A percentile compares a stretch with the other conserved stretches of the same genome.
Conservation (phyloP, 805 yeast species). For the Yamadazyma laniorum region DNA sequence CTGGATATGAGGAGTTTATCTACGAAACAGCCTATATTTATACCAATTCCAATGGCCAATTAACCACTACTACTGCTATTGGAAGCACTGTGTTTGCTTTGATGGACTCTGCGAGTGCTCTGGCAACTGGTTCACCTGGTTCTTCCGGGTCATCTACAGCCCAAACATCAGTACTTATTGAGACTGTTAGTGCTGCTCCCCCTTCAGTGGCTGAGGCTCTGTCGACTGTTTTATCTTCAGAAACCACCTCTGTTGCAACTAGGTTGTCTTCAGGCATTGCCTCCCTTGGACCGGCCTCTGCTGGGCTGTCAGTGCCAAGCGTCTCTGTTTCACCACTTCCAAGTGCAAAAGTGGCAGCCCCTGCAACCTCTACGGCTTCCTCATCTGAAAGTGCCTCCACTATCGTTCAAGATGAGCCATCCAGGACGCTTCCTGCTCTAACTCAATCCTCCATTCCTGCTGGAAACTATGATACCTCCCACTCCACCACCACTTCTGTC, state of each 20-base stretch:
- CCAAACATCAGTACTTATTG: constrained; percentile 1
- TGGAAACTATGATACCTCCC: constrained; percentile 21
- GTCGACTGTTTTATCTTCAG: too few relatives aligned
- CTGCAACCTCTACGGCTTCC: too few relatives aligned
- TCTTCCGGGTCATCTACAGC: constrained; percentile 1
- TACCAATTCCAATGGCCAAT: constrained; percentile 25
- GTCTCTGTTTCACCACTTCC: too few relatives aligned
- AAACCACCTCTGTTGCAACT: too few relatives aligned
- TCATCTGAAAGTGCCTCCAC: too few relatives aligned
- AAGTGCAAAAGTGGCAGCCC: too few relatives aligned
- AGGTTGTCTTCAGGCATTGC: too few relatives aligned
- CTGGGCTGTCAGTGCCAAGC: too few relatives aligned
- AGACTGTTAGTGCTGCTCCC: constrained; percentile 6
- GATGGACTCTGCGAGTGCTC: constrained; percentile 11
- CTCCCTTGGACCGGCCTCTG: too few relatives aligned
- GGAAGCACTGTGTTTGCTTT: constrained; percentile 14
- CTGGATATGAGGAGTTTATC: constrained; percentile 22
- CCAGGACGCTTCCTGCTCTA: constrained; percentile 5
- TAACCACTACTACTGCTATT: constrained; percentile 20
- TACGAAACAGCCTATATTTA: constrained; percentile 30
- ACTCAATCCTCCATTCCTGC: constrained; percentile 17
- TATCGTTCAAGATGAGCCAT: too few relatives aligned
- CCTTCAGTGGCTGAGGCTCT: too few relatives aligned
- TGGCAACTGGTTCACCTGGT: background rate
- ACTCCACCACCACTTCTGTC: constrained; percentile 21